A percentile compares a stretch with the other conserved stretches of the same genome.
Conservation (phyloP, 352 stramenopile species). For the Phytophthora boehmeriae region DNA sequence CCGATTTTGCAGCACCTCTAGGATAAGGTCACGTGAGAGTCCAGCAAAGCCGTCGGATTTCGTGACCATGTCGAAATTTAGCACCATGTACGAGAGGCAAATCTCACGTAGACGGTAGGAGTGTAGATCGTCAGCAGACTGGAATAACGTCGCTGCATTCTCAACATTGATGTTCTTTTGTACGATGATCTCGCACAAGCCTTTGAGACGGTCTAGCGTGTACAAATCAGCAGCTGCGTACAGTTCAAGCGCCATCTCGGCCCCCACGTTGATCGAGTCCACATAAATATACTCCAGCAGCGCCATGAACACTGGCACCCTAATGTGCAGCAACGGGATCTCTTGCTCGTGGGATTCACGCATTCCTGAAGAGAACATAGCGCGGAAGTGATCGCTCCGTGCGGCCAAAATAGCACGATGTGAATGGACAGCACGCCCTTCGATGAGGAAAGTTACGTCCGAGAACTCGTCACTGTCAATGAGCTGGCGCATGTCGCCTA, state of each 20-base stretch:
- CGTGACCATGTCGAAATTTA: constrained; percentile 91
- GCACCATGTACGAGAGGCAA: constrained; percentile 89
- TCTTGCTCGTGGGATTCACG: constrained; percentile 86
- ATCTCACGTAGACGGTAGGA: constrained; percentile 87
- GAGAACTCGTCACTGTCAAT: constrained; percentile 92
- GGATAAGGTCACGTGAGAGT: constrained; percentile 88
- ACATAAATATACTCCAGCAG: constrained; percentile 98
- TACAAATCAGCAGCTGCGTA: constrained; percentile 96
- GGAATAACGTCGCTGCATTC: constrained; percentile 86
- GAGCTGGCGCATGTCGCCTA: constrained; percentile 91
- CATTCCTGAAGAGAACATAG: constrained; percentile 96
- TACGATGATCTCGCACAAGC: constrained; percentile 90
- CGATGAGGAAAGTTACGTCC: constrained; percentile 89
- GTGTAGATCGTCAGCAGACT: constrained; percentile 86
- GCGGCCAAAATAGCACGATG: constrained; percentile 93
- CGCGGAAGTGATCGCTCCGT: constrained; percentile 94
- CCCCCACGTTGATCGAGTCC: constrained; percentile 91
- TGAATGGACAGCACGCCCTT: constrained; percentile 82
- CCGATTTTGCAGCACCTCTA: constrained; percentile 89
- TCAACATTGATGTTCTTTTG: constrained; percentile 90
- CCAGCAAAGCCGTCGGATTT: constrained; percentile 90
- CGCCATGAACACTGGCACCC: constrained; percentile 92
- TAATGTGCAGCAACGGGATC: constrained; percentile 91
- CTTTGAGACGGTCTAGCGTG: constrained; percentile 93
- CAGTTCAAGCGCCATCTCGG: constrained; percentile 94